Evolutionary conservation across 208 protist species (phyloP).

Genomic region (Angomonas desouzai): DNA sequence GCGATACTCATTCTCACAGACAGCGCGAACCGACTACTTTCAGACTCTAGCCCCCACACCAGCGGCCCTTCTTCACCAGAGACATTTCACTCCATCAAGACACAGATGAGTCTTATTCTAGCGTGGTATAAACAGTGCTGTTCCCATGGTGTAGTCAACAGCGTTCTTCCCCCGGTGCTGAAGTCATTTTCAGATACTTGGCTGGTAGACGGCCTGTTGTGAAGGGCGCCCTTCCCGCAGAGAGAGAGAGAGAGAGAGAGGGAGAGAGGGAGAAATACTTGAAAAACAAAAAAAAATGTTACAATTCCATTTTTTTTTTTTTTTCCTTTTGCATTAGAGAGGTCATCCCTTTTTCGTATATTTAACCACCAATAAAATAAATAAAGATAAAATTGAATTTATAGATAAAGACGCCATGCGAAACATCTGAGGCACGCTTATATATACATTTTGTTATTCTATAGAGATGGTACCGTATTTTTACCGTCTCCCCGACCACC

Average conservation of each 20-base stretch:
- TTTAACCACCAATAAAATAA: too few species aligned
- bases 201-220: background rate
- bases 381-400: too few species aligned
- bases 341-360: too few species aligned
- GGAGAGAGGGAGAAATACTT: background rate
- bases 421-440: too few species aligned
- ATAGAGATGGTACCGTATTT: too few species aligned
- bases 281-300: too few species aligned
- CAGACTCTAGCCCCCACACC: background rate
- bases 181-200: background rate
- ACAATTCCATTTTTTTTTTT: background rate
- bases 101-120: background rate
- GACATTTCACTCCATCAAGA: background rate
- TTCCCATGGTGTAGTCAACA: background rate
- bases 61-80: background rate
- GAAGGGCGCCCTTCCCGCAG: background rate
- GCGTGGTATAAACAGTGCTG: background rate
- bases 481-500: too few species aligned
- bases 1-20: background rate
- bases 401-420: too few species aligned
- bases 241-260: background rate
- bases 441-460: too few species aligned
- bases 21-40: background rate
- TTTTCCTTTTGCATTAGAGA: background rate
- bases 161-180: background rate